Conservation (phyloP, 257 asterid genomes). For the Solanum neorickii region DNA sequence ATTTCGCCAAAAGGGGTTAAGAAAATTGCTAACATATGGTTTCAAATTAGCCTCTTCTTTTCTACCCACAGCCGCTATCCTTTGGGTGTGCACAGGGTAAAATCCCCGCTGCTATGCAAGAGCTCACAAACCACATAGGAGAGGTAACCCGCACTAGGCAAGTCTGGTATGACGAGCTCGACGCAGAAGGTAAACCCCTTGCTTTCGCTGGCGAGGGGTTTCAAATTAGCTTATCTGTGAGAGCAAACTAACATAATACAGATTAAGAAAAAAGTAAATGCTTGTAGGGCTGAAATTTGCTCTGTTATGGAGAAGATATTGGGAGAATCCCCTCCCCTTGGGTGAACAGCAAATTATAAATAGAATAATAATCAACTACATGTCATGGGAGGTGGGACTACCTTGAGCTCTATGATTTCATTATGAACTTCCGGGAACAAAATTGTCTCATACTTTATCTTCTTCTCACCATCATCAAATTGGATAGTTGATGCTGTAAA, state of each 20-base stretch:
- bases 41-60: background rate
- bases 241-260: background rate
- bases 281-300: background rate
- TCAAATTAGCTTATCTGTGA: background rate
- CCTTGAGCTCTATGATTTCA: conserved; percentile 71
- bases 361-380: background rate
- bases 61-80: too few relatives aligned
- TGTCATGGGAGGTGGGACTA: conserved; percentile 13
- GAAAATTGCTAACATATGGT: background rate
- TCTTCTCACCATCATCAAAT: conserved; percentile 61
- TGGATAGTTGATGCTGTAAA: conserved; percentile 64
- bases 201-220: too few relatives aligned
- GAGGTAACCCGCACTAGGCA: too few relatives aligned
- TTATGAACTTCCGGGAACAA: conserved; percentile 57
- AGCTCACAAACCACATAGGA: too few relatives aligned
- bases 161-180: too few relatives aligned
- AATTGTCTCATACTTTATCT: conserved; percentile 50
- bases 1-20: background rate
- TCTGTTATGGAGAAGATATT: background rate
- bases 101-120: too few relatives aligned
- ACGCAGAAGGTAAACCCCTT: too few relatives aligned
- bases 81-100: too few relatives aligned
- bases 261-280: background rate
- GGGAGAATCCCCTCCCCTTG: background rate
- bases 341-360: background rate